Base-by-base conservation (phyloP, 2,329 filamentous ascomycete genomes). In the Pezicula radicicola region DNA sequence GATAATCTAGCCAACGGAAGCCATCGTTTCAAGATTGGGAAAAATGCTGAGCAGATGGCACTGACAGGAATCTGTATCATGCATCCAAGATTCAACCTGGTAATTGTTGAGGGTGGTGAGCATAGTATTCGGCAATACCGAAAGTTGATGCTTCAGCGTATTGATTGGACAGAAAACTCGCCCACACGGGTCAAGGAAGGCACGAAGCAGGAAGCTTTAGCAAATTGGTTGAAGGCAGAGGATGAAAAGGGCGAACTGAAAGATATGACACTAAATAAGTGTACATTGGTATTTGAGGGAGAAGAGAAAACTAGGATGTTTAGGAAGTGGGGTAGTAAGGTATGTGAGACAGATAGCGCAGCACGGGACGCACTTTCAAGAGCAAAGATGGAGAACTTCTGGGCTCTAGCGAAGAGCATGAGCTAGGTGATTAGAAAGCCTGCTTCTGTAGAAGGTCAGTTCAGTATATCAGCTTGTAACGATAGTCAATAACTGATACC, bases 311-410 rank as follows among this genome's bases (percentile, higher is more conserved):
- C 80, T 30, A 80, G 89, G 46, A 83, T 78, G 0, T 99, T 97
- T 68, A 85, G 88, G 59, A 92, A 91, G 66, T 97, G 93, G 89
- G 80, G 88, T 3, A 91, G 86, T 56, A 88, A 90, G 67, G 84
- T 94, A n/a, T 96, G 91, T 69, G 94, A 97, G 72, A 93, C 89
- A 2, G 94, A 99, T 68, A 81, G 85, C 10, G 89, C 95, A 66
- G 94, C 93, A 5, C 87, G 89, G 66, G 91, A 96, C 61, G 79
- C 86, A 19, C 71, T 99, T 56, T 74, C 84, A 12, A 81, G 91
- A 60, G 83, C 85, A 6, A 97, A 96, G 76, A 89, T 97, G 80
- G 93, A 97, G 63, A 96, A 88, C 63, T 93, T 99, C 65, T 99
- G 94, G 94, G 87, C 87, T 9, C 72, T 94, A 61, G 93, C 92